Base-by-base conservation (phyloP, 495 filamentous ascomycete species). In the Pseudotulostoma volvatum region DNA sequence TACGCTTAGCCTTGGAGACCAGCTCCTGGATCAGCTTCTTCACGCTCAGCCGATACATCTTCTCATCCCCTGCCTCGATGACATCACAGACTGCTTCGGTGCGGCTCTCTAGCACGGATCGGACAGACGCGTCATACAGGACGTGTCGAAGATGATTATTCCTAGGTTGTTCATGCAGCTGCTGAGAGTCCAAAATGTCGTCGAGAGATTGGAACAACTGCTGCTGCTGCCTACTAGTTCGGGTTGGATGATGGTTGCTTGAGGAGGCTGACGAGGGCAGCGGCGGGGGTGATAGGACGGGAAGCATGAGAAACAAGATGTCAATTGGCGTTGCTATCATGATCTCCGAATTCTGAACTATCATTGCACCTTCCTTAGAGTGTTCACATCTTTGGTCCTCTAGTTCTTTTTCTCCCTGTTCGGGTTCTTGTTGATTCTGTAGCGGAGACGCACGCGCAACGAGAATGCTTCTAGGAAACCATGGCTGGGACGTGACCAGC, bases 241-340 rank as follows among this genome's bases (percentile, higher is more conserved):
- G 20, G 54, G 20, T 43, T 60, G 35, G 39, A 55, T 33, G 53
- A 62, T 64, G 42, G 56, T 44, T 31, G 50, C 51, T 4, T 55
- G 42, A 1, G 23, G 23, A 28, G 23, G 11, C 23, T 28, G 11
- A 28, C 23, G 59, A 45, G 5, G 57, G 43, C n/a, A n/a, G n/a
- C n/a, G n/a, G n/a, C n/a, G n/a, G n/a, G 18, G 66, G 47, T 13
- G 56, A 45, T 33, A 93, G 60, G 9, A 74, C 66, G 2, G 90
- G 81, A 1, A 96, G 67, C 17, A 93, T 48, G 36, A 96, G 66
- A 54, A 96, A 95, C 2, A 95, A 49, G 5, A 79, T 67, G 53
- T 99, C 90, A 42, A 87, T 60, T 4, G 79, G 79, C 1, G 92
- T 93, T 13, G 85, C 82, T 37, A 96, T 56, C 43, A 82, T 75